These are phyloP conservation scores for Solanum pinnatisectum DNA, from an alignment of 257 asterid genomes.

Conservation along the genomic window DNA sequence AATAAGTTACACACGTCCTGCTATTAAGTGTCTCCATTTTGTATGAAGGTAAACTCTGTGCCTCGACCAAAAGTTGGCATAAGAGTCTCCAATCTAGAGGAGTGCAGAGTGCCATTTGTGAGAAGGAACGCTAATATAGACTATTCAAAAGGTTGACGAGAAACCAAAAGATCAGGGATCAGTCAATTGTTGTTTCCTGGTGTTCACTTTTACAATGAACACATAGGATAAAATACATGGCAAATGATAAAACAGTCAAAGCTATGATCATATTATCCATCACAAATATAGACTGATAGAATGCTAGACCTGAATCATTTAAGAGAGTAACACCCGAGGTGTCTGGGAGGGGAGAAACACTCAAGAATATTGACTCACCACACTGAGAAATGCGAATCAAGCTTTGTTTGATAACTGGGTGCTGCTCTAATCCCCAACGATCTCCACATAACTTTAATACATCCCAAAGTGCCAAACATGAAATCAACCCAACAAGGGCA, in stretches of 20 bases:
- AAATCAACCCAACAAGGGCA: slow-evolving; percentile 66
- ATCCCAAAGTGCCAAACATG: slow-evolving; percentile 84
- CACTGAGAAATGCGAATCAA: slow-evolving; percentile 59
- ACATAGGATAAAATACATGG: not conserved
- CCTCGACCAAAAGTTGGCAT: not conserved
- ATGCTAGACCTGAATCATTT: not conserved
- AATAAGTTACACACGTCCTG: not conserved
- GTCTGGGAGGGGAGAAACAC: not conserved
- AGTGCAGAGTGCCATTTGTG: not conserved
- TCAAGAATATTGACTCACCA: slow-evolving; percentile 43
- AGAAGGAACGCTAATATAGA: not conserved
- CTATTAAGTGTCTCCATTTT: not conserved
- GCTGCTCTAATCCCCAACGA: slow-evolving; percentile 48
- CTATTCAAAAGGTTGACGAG: not conserved
- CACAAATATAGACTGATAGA: not conserved
- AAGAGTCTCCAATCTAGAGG: not conserved
- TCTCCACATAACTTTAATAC: slow-evolving; percentile 45
- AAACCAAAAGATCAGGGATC: not conserved
- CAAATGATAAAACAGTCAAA: not conserved
- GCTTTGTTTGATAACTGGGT: slow-evolving; percentile 36
- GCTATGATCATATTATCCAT: not conserved
- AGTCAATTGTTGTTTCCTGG: not conserved
- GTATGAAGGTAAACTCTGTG: not conserved
- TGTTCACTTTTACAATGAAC: not conserved
- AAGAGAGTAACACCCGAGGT: not conserved